phyloP scores from a whole-genome alignment of 176 grass and related monocot genomes.

The Dactylis glomerata region DNA sequence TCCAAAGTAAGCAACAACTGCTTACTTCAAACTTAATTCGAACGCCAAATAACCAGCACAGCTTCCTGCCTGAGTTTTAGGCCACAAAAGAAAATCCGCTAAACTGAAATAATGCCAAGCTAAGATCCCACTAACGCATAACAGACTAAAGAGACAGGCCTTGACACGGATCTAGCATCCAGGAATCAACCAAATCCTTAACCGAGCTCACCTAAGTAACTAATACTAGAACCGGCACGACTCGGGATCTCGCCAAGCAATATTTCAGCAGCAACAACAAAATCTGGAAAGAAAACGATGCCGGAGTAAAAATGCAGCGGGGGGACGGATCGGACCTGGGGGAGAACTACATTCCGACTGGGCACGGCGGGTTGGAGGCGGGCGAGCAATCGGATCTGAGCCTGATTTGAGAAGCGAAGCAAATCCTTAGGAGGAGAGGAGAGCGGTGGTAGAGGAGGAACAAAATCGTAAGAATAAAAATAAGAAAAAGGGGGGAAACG shows the following conservation, averaged over 20 bases:
- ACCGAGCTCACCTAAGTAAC: not conserved
- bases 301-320: not conserved
- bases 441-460: not conserved
- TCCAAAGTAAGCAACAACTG: not conserved
- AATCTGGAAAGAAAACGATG: not conserved
- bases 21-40: not conserved
- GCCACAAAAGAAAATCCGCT: not conserved
- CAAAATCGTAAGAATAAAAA: not conserved
- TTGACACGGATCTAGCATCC: conserved; percentile 14
- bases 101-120: not conserved
- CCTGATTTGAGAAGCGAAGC: not conserved
- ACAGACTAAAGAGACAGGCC: not conserved
- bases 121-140: not conserved
- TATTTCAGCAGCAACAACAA: not conserved
- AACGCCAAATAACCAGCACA: not conserved
- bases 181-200: not conserved
- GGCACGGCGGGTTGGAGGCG: not conserved
- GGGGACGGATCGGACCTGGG: not conserved
- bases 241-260: not conserved
- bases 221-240: not conserved
- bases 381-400: not conserved
- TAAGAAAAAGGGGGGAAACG: not conserved
- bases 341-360: not conserved
- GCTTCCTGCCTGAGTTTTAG: not conserved
- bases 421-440: not conserved